Percentiles rank a stretch among this genome's conserved stretches.
Evolutionary conservation across 257 asterid genomes (phyloP).

Genomic region (Buddleja alternifolia): DNA sequence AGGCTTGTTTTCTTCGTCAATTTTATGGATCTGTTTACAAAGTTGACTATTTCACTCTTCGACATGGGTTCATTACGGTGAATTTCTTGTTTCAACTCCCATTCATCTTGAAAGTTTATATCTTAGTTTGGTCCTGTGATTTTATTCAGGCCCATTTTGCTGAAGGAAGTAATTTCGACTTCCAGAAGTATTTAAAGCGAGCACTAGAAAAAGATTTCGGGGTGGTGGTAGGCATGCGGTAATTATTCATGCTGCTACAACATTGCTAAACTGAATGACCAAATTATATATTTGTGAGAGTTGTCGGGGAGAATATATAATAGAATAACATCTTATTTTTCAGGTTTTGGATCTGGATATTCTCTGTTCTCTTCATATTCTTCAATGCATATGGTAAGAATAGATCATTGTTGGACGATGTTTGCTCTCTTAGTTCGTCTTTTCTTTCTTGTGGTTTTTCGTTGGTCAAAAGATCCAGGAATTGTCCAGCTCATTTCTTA

Average conservation of each 20-base stretch:
- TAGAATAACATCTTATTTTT: not conserved
- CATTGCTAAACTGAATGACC: not conserved
- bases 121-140: not conserved
- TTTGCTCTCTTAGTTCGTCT: too few species aligned
- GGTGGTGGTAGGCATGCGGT: constrained; percentile 78
- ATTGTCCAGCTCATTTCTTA: too few species aligned
- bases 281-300: not conserved
- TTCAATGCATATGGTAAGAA: constrained; percentile 66
- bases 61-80: constrained; percentile 81
- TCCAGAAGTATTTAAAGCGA: constrained; percentile 64
- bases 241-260: constrained; percentile 22
- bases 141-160: constrained; percentile 68
- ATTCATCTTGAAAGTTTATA: not conserved
- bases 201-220: constrained; percentile 71
- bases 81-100: not conserved
- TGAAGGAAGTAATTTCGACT: constrained; percentile 57
- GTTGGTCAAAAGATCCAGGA: too few species aligned
- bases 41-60: constrained; percentile 71
- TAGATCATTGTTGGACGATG: too few species aligned
- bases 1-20: constrained; percentile 76
- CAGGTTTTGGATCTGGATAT: constrained; percentile 79
- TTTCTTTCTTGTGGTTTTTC: too few species aligned
- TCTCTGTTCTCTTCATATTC: constrained; percentile 79
- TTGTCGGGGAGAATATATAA: not conserved
- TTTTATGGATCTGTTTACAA: constrained; percentile 65